Base-by-base conservation (phyloP, 305 asterid species). In the Rubia tinctorum region DNA sequence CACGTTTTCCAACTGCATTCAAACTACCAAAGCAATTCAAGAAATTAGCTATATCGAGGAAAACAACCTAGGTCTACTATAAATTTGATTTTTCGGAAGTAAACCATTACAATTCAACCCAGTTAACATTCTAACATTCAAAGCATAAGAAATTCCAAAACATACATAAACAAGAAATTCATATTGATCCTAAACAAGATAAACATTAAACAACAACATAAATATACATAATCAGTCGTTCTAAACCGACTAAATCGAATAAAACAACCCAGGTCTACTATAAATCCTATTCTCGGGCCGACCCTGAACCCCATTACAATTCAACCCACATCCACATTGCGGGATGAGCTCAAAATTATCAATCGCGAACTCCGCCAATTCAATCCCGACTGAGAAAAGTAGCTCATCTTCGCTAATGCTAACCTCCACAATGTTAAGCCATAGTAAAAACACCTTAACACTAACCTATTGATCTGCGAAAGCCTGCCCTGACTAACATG, bases 281-380 rank as follows among this genome's bases (percentile, higher is more conserved):
- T 18, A 18, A 56, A 59, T 22, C 73, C 25, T 25, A n/a, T 58
- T 40, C 15, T 44, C 44, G 0, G 8, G 17, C 6, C 5, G 20
- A 12, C 22, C 8, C 5, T 5, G 4, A 34, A 34, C 39, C 11
- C 73, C 71, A 73, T 76, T 60, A 73, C 91, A 84, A 64, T 84
- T 79, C 78, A 87, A 81, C 34, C 87, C 89, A 76, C 89, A 84
- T 0, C 88, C 91, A 85, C 91, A 87, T 45, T 83, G 86, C 11
- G 89, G 91, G 73, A 77, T 77, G 67, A 77, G 68, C 13, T 62
- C 65, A 69, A 87, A 87, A 60, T 81, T 87, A 39, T 81, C 78
- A 27, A 74, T 30, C 0, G 87, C 43, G 71, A 86, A 86, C 49
- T 81, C 79, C 0, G 91, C 91, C 0, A 87, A 86, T 2, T 82